Evolutionary conservation across 1,284 basidiomycete species (phyloP), one percentile per base, ranked within the genome.

Genomic region (Athelia sp.): DNA sequence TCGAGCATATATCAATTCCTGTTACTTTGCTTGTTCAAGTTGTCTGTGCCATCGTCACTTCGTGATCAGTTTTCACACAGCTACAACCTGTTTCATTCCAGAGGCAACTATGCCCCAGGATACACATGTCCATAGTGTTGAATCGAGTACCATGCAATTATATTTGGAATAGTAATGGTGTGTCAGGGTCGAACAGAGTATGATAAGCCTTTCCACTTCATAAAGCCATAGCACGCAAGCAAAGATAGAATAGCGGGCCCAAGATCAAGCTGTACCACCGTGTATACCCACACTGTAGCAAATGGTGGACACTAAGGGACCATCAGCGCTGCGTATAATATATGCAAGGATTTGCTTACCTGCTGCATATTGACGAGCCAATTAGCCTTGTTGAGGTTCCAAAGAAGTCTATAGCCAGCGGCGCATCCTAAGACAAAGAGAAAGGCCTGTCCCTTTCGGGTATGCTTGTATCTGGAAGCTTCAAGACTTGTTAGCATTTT

Each of bases 231-330:
- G 23, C 84, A 75, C 8, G 74, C 50, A 2, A 63, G 49, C n/a
- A 90, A 68, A 55, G 76, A 81, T 21, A 79, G 51, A 1, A 81
- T 67, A 4, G 87, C 82, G n/a, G 78, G 76, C 2, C 71, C 71
- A 21, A 90, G 64, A 47, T 83, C 76, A 18, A 89, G 70, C 53
- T 87, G 83, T 9, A 87, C 69, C 43, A 89, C 70, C 1, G 77
- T 73, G 57, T 86, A 90, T 11, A 90, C 70, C 87, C 88, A 90
- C 4, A 84, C 59, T 0, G 87, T 89, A 4, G 82, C 82, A 40
- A 90, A 66, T 18, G 89, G 84, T 18, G 87, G 87, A 53, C 77
- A 77, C 87, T 90, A 56, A 26, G 48, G 14, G 14, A 50, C 40
- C n/a, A 31, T 35, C 32, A 51, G 45, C 40, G 21, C 45, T 35